Conservation (phyloP, 2,329 filamentous ascomycete species). For the Colletotrichum australisinense region DNA sequence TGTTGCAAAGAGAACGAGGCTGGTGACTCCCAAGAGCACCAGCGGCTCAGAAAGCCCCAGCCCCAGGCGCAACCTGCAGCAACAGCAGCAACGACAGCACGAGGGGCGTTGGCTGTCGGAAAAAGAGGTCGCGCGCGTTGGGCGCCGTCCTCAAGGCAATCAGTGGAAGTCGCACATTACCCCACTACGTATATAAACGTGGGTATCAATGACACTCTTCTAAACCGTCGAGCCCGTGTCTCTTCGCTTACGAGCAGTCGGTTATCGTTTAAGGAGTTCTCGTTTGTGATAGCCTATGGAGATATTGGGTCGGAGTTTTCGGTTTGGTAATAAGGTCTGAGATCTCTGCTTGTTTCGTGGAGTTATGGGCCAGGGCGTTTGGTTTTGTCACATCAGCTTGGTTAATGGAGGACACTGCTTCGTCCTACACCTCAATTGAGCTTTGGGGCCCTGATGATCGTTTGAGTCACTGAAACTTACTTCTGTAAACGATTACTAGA, state of each 20-base stretch:
- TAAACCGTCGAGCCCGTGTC: not conserved
- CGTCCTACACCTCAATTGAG: not conserved
- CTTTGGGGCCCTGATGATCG: not conserved
- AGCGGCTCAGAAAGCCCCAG: not conserved
- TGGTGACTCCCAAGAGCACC: not conserved
- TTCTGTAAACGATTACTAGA: not conserved
- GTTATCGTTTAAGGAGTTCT: not conserved
- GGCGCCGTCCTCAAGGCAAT: not conserved
- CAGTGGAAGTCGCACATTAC: not conserved
- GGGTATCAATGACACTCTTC: not conserved
- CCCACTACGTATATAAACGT: not conserved
- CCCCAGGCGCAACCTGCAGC: not conserved
- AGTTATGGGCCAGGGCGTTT: not conserved
- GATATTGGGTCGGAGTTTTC: not conserved
- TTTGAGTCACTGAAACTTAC: not conserved
- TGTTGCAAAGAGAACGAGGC: not conserved
- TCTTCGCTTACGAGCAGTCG: not conserved
- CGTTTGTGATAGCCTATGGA: not conserved
- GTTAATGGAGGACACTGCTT: not conserved
- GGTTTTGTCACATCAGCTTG: not conserved
- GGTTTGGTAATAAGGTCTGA: not conserved
- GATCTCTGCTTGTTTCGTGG: not conserved
- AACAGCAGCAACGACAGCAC: not conserved
- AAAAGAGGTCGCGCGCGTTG: not conserved
- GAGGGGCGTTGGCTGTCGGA: not conserved